These are phyloP conservation scores for Saccharomyces hybrid DNA, from an alignment of 1,139 yeast genomes.

Conservation along the genomic window DNA sequence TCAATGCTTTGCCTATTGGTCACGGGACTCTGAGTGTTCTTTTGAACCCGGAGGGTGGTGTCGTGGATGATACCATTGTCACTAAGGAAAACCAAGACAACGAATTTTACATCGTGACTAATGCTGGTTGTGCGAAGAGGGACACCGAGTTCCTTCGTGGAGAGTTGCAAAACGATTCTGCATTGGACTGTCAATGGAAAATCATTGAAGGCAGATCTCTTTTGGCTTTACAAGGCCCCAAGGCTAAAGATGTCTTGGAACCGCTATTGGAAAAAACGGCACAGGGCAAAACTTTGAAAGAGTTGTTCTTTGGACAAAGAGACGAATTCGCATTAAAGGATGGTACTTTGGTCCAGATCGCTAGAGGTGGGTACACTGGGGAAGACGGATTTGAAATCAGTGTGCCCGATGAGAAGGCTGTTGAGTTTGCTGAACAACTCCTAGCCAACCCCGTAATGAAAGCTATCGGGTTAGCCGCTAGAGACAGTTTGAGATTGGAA, in stretches of 20 bases:
- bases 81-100: constrained; percentile 75
- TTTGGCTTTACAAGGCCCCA: constrained; percentile 89
- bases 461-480: constrained; percentile 93
- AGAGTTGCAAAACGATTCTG: constrained; percentile 33
- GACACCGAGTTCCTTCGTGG: constrained; percentile 58
- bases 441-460: constrained; percentile 53
- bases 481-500: constrained; percentile 90
- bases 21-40: constrained; percentile 72
- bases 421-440: constrained; percentile 55
- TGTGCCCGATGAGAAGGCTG: constrained; percentile 57
- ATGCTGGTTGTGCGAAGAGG: constrained; percentile 88
- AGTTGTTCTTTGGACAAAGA: constrained; percentile 70
- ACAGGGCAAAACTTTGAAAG: constrained; percentile 39
- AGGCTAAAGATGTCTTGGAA: constrained; percentile 59
- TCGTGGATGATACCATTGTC: constrained; percentile 84
- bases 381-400: constrained; percentile 97
- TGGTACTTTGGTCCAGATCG: constrained; percentile 50
- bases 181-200: constrained; percentile 46
- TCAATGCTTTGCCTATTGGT: constrained; percentile 47
- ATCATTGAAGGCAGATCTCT: constrained; percentile 63
- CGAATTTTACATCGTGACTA: constrained; percentile 84
- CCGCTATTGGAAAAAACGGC: constrained; percentile 54
- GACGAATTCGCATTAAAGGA: constrained; percentile 43
- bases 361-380: constrained; percentile 96
- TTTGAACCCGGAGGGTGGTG: constrained; percentile 65